These are phyloP conservation scores for Apiospora malaysiana DNA, from an alignment of 2,329 filamentous ascomycete species.

Conservation along the genomic window DNA sequence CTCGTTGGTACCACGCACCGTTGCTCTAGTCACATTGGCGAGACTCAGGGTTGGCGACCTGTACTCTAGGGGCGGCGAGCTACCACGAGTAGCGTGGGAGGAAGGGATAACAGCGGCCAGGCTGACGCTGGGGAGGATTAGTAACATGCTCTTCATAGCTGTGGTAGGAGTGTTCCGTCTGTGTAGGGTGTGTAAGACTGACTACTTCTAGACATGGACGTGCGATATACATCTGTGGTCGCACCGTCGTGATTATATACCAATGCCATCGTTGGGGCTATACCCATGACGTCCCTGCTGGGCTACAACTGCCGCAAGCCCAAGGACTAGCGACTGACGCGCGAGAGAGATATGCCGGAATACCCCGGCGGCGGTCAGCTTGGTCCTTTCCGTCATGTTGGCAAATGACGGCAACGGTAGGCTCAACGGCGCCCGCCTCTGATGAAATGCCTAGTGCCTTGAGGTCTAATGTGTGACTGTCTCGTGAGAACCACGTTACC, in stretches of 20 bases:
- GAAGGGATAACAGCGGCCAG: conserved; percentile 34
- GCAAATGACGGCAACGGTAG: conserved; percentile 3
- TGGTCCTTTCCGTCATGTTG: not conserved
- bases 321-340: not conserved
- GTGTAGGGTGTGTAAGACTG: not conserved
- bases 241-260: not conserved
- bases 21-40: conserved; percentile 34
- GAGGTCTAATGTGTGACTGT: not conserved
- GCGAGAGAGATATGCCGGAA: not conserved
- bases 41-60: conserved; percentile 31
- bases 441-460: not conserved
- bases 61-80: not conserved
- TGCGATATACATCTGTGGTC: not conserved
- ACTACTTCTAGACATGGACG: not conserved
- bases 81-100: not conserved
- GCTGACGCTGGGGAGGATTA: conserved; percentile 30
- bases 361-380: conserved; percentile 2
- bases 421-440: not conserved
- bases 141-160: conserved; percentile 33
- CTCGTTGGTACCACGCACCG: conserved; percentile 20
- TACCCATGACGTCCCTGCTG: not conserved
- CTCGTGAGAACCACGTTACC: not conserved
- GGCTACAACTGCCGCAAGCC: not conserved
- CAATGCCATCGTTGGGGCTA: not conserved
- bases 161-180: not conserved